A percentile compares a stretch with the other conserved stretches of the same genome.
phyloP scores from a whole-genome alignment of 441 rosid genomes.

The Jatropha podagrica region DNA sequence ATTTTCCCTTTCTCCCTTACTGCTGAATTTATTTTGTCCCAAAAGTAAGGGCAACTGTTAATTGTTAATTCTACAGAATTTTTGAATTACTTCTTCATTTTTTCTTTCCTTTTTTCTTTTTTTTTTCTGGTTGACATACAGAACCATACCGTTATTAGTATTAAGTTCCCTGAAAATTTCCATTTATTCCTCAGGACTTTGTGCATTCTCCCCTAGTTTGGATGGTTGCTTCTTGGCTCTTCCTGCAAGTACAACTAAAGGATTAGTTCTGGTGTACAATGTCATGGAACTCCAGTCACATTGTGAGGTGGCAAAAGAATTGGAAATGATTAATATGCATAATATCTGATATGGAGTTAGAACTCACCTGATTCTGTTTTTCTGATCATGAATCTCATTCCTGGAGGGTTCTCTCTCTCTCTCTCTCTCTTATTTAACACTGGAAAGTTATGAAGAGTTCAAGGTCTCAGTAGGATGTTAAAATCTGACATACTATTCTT shows the following conservation, averaged over 20 bases:
- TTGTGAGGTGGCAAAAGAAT: constrained; percentile 52
- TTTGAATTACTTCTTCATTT: not conserved
- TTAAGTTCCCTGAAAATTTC: not conserved
- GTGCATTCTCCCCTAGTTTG: constrained; percentile 79
- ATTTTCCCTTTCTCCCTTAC: not conserved
- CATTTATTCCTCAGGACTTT: constrained; percentile 51
- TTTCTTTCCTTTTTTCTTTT: not conserved
- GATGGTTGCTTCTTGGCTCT: constrained; percentile 92
- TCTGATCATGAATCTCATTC: too few species aligned
- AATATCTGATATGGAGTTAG: too few species aligned
- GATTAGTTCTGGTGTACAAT: constrained; percentile 82
- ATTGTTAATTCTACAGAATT: not conserved
- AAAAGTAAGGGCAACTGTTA: not conserved
- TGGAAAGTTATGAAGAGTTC: not conserved
- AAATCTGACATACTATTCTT: too few species aligned
- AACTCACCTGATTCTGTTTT: not conserved
- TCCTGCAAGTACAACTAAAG: constrained; percentile 80
- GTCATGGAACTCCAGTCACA: constrained; percentile 77
- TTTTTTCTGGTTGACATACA: not conserved
- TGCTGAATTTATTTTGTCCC: not conserved
- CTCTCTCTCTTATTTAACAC: too few species aligned
- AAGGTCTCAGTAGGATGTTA: not conserved
- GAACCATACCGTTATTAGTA: not conserved
- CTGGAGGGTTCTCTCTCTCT: too few species aligned
- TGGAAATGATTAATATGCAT: constrained; percentile 5